phyloP scores from a whole-genome alignment of 1,284 basidiomycete genomes.

The Prillingera fragicola region DNA sequence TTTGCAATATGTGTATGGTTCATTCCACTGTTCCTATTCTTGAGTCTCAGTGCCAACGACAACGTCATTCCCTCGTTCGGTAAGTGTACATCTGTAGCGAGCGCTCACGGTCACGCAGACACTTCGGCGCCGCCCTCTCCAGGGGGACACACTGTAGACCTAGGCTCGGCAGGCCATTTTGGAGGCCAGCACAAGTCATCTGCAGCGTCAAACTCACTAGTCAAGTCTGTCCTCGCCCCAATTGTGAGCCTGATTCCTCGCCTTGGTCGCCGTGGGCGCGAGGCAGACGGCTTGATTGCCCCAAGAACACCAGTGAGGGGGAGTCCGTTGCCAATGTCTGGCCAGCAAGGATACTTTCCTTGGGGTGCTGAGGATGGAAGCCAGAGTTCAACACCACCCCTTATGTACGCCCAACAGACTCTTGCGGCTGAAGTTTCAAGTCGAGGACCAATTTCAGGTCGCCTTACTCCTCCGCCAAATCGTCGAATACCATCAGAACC shows the following conservation, averaged over 20 bases:
- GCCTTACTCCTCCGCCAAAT: too few species aligned
- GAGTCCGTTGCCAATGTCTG: constrained; percentile 34
- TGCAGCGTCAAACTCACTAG: constrained; percentile 54
- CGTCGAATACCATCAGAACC: too few species aligned
- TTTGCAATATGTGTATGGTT: too few species aligned
- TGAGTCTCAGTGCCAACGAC: constrained; percentile 90
- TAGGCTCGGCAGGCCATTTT: constrained; percentile 20
- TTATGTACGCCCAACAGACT: too few species aligned
- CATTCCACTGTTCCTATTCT: constrained; percentile 80
- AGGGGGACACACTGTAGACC: constrained; percentile 32
- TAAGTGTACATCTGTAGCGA: constrained; percentile 20
- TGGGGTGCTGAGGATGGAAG: constrained; percentile 5
- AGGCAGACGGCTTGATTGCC: constrained; percentile 59
- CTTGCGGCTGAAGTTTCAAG: too few species aligned
- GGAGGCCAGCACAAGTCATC: constrained; percentile 4
- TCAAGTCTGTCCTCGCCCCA: constrained; percentile 59
- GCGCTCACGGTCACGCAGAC: background rate
- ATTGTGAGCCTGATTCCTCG: constrained; percentile 41
- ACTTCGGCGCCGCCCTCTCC: constrained; percentile 14
- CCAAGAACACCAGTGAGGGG: constrained; percentile 50
- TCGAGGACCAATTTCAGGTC: too few species aligned
- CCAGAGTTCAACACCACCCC: background rate
- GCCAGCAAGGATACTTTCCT: constrained; percentile 2
- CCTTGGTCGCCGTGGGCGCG: constrained; percentile 25
- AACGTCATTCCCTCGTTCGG: constrained; percentile 68